Base-by-base conservation (phyloP, 1,284 basidiomycete genomes). In the Stygiomarasmius scandens region DNA sequence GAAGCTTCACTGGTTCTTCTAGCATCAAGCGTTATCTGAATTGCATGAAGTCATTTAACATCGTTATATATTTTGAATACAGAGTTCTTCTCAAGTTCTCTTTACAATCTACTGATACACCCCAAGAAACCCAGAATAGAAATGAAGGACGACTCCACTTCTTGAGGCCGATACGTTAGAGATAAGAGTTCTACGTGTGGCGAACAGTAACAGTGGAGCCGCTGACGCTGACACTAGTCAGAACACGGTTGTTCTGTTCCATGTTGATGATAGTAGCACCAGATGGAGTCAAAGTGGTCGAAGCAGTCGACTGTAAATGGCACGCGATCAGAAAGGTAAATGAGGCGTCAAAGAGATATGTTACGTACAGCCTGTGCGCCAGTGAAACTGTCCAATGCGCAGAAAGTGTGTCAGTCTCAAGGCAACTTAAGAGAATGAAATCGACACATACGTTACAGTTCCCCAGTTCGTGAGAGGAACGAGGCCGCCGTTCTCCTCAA, bases 381-480 rank as follows among this genome's bases (percentile, higher is more conserved):
- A 14, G 65, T 58, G 58, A 70, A 58, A 1, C 38, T 41, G 16
- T 16, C 11, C 6, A 41, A 16, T 41, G 38, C 38, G 38, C 4
- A 12, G 38, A 16, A 6, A 41, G 38, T 9, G 16, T n/a, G n/a
- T 41, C 8, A 41, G 38, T 12, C 5, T 12, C 29, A 16, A 41
- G n/a, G 16, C 16, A 19, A n/a, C n/a, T n/a, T 16, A n/a, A 12
- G 16, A 16, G n/a, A 41, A 41, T 19, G 11, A 19, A 41, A 16
- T 6, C 16, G 38, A 19, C 16, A 41, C n/a, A 16, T 41, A 41
- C 38, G 66, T 69, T 58, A 74, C 68, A 38, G 69, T 70, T 58
- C 71, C 71, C 51, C 73, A 77, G 69, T 74, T 68, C 49, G 72
- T 71, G 59, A 75, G 70, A n/a, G 70, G 67, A 20, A 74, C 75